A percentile compares a stretch with the other conserved stretches of the same genome.
Evolutionary conservation across 2,329 filamentous ascomycete genomes (phyloP).

Genomic region (Metarhizium sp.): DNA sequence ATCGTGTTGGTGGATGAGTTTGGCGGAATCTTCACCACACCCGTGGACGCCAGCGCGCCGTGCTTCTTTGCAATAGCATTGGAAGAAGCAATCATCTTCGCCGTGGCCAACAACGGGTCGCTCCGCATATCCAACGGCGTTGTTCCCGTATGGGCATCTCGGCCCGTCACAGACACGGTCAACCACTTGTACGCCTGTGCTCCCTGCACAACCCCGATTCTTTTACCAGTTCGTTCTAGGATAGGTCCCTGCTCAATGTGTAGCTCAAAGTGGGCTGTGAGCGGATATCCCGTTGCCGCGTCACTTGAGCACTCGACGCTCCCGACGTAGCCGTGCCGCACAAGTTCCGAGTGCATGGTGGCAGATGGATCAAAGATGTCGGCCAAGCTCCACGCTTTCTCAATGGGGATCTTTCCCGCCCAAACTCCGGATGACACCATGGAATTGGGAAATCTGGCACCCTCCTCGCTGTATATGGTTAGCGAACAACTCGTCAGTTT

Average conservation of each 20-base stretch:
- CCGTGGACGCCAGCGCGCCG: conserved; percentile 20
- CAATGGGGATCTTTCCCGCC: conserved; percentile 56
- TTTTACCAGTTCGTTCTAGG: conserved; percentile 38
- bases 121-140: conserved; percentile 22
- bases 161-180: conserved; percentile 18
- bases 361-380: conserved; percentile 29
- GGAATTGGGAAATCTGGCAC: conserved; percentile 66
- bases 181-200: conserved; percentile 24
- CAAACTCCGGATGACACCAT: conserved; percentile 74
- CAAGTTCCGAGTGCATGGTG: conserved; percentile 38
- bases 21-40: conserved; percentile 29
- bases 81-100: conserved; percentile 23
- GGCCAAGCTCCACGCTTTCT: conserved; percentile 54
- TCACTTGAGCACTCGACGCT: conserved; percentile 9
- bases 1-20: conserved; percentile 65
- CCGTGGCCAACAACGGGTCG: conserved; percentile 24
- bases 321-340: conserved; percentile 51
- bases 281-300: conserved; percentile 30
- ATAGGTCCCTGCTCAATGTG: conserved; percentile 68
- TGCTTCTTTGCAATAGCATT: conserved; percentile 17
- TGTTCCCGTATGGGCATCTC: conserved; percentile 21
- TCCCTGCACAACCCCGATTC: conserved; percentile 23
- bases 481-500: not conserved
- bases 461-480: conserved; percentile 53
- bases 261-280: conserved; percentile 72